These are phyloP conservation scores for Ochetophila trinervis DNA, from an alignment of 306 rosid species.

Conservation along the genomic window DNA sequence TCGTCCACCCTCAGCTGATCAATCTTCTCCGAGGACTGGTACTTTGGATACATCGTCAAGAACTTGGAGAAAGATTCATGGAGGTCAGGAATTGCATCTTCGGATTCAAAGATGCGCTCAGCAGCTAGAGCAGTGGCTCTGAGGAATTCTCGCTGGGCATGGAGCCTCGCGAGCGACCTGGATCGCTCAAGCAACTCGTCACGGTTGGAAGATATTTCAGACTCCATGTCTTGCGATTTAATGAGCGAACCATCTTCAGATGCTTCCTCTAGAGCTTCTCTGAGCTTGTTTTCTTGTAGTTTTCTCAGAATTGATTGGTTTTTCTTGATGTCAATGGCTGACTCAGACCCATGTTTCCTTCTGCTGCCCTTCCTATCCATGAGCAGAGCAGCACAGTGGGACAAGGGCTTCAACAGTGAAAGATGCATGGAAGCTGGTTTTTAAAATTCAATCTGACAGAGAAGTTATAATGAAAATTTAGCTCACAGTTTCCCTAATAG, in stretches of 20 bases:
- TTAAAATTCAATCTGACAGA: conserved; percentile 1
- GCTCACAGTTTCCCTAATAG: background rate
- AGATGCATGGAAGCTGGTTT: conserved; percentile 40
- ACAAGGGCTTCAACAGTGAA: conserved; percentile 54
- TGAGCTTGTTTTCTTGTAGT: conserved; percentile 81
- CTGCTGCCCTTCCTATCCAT: conserved; percentile 66
- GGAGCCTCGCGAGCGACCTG: conserved; percentile 80
- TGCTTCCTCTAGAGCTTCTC: conserved; percentile 98
- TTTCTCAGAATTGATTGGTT: conserved; percentile 71
- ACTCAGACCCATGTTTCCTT: conserved; percentile 52
- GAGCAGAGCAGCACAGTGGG: conserved; percentile 52
- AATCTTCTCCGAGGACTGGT: conserved; percentile 70
- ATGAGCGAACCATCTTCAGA: conserved; percentile 86
- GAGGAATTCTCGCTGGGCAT: conserved; percentile 87
- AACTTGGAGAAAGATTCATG: conserved; percentile 69
- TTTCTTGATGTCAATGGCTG: conserved; percentile 41
- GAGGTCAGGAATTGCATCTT: conserved; percentile 58
- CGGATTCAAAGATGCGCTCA: conserved; percentile 68
- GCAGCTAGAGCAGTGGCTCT: conserved; percentile 89
- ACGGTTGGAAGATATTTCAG: conserved; percentile 50
- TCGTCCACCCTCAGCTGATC: conserved; percentile 90
- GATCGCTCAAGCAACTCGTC: conserved; percentile 72
- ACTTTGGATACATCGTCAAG: conserved; percentile 90
- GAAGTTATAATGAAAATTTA: conserved; percentile 5
- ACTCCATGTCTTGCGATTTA: conserved; percentile 69